Conservation (phyloP, 306 rosid species). For the Fragaria ananassa region DNA sequence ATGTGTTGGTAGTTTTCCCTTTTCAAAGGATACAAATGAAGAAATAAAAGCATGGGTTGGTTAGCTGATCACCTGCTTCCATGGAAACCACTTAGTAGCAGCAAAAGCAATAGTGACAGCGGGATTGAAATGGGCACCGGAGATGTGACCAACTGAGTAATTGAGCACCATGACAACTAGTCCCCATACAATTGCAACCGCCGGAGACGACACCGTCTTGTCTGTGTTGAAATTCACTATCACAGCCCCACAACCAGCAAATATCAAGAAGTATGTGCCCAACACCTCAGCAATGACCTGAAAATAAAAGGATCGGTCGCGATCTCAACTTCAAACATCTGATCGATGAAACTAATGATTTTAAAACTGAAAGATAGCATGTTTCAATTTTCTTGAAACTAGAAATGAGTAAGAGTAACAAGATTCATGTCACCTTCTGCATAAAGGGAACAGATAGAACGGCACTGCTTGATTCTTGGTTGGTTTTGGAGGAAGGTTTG, state of each 20-base stretch:
- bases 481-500: slow-evolving; percentile 16
- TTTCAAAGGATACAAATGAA: not conserved
- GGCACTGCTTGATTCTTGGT: slow-evolving; percentile 14
- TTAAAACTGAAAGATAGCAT: not conserved
- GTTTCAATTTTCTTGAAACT: not conserved
- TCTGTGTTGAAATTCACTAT: slow-evolving; percentile 45
- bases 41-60: not conserved
- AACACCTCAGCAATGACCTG: slow-evolving; percentile 74
- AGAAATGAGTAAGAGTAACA: not conserved
- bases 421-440: slow-evolving; percentile 54
- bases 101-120: slow-evolving; percentile 91
- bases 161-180: slow-evolving; percentile 55
- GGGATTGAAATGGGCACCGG: slow-evolving; percentile 89
- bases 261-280: slow-evolving; percentile 78
- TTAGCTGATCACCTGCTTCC: slow-evolving; percentile 49
- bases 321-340: not conserved
- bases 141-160: slow-evolving; percentile 79
- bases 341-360: not conserved
- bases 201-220: slow-evolving; percentile 52
- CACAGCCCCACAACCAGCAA: slow-evolving; percentile 68
- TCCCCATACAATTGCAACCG: slow-evolving; percentile 70
- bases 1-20: not conserved
- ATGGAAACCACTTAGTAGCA: slow-evolving; percentile 51
- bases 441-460: slow-evolving; percentile 43
- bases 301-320: not conserved